Conservation (phyloP, 176 grass and related monocot genomes). For the Panicum miliaceum region DNA sequence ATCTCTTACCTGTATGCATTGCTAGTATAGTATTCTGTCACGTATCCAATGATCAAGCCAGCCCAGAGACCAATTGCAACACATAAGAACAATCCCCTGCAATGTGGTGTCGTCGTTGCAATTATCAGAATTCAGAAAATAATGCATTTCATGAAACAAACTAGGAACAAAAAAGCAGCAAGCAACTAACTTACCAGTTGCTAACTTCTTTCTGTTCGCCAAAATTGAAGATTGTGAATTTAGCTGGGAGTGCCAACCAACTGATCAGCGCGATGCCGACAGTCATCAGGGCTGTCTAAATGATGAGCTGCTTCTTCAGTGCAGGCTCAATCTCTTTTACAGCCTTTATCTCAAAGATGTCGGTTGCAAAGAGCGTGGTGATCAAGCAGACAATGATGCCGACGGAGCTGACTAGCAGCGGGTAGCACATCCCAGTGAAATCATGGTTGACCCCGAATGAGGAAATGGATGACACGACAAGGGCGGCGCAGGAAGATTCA, state of each 20-base stretch:
- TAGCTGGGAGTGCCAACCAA: slow-evolving; percentile 53
- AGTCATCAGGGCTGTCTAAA: slow-evolving; percentile 52
- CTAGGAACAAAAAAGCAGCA: background rate
- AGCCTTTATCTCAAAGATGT: slow-evolving; percentile 56
- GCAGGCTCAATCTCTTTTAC: slow-evolving; percentile 56
- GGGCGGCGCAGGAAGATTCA: slow-evolving; percentile 60
- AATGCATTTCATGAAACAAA: background rate
- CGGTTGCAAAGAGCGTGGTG: slow-evolving; percentile 60
- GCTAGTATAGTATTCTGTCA: slow-evolving; percentile 66
- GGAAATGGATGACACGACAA: slow-evolving; percentile 64
- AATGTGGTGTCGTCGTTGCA: background rate
- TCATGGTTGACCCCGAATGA: slow-evolving; percentile 63
- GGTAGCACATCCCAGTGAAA: slow-evolving; percentile 61
- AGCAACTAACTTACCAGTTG: slow-evolving; percentile 39
- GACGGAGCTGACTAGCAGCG: slow-evolving; percentile 56
- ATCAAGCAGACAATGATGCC: slow-evolving; percentile 61
- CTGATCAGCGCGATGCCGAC: slow-evolving; percentile 53
- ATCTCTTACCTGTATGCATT: slow-evolving; percentile 53
- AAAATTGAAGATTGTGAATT: slow-evolving; percentile 63
- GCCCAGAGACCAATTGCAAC: slow-evolving; percentile 65
- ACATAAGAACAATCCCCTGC: slow-evolving; percentile 58
- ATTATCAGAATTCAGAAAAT: background rate
- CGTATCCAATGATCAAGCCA: slow-evolving; percentile 61
- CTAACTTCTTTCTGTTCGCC: slow-evolving; percentile 50
- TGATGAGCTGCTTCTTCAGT: slow-evolving; percentile 55